These are phyloP conservation scores for Larix sibirica DNA, from an alignment of 83 land plant species.

Conservation along the genomic window DNA sequence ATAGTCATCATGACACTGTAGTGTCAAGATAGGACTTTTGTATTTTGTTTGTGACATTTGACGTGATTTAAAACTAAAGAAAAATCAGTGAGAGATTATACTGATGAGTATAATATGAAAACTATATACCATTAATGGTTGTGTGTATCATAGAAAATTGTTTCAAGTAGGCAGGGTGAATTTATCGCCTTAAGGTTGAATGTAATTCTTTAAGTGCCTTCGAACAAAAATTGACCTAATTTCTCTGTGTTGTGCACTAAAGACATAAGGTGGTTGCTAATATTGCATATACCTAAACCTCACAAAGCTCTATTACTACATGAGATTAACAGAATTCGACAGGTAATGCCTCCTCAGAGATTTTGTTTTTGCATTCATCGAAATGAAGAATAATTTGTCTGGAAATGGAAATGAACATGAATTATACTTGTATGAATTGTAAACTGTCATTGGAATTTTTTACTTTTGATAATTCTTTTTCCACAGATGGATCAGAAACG, in stretches of 20 bases:
- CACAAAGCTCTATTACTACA: slow-evolving; percentile 64
- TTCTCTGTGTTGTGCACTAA: slow-evolving; percentile 19
- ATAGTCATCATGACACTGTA: too few relatives aligned
- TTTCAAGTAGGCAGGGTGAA: neutral
- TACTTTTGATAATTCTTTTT: neutral
- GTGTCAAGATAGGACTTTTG: too few relatives aligned
- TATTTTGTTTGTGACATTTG: too few relatives aligned
- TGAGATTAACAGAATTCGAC: slow-evolving; percentile 90
- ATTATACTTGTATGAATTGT: neutral
- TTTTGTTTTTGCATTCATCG: neutral
- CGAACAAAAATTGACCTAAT: slow-evolving; percentile 3
- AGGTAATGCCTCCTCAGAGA: slow-evolving; percentile 44
- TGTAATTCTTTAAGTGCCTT: neutral
- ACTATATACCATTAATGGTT: neutral
- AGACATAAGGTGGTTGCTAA: slow-evolving; percentile 77
- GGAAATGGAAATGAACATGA: neutral
- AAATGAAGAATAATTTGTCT: neutral
- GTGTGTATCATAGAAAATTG: neutral
- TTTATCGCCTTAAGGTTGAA: neutral
- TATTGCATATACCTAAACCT: slow-evolving; percentile 78
- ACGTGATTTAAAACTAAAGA: too few relatives aligned
- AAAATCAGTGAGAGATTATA: neutral
- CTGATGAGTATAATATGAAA: neutral
- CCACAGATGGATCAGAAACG: neutral
- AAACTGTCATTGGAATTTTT: neutral